Base-by-base conservation (phyloP, 306 rosid genomes). In the Ormosia semicastrata region DNA sequence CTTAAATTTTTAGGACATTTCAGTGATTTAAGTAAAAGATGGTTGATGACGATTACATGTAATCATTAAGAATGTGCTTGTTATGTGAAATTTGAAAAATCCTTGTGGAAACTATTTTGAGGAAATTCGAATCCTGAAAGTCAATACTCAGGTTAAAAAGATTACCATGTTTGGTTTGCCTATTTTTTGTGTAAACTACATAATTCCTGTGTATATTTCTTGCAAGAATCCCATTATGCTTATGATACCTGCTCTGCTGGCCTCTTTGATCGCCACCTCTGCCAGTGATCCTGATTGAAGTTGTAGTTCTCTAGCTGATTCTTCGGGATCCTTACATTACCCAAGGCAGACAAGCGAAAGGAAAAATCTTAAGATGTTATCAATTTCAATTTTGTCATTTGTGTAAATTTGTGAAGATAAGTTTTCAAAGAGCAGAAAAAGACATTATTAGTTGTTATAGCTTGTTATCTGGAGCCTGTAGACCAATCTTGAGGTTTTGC, bases 261-360 rank as follows among this genome's bases (percentile, higher is more conserved):
- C 18, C 73, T 75, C 50, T 67, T 59, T 65, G 53, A 54, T 68
- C 43, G 15, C 7, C 8, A 3, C 36, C 49, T 70, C 70, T 62
- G 46, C 59, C 13, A 2, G 30, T 74, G 46, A 71, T 46, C 49
- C 67, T 33, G 70, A 43, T 44, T 66, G 17, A 65, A 8, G 53
- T 54, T 33, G 33, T 68, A 40, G 71, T 60, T 63, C 58, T 75
- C 80, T 57, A 15, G 70, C 57, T 75, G 63, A n/a, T 50, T 34
- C 10, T 39, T 66, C 12, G 12, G 43, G 65, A 75, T 75, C 46
- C 12, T 75, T 75, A 43, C 2, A 14, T 74, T n/a, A 78, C 52
- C 15, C 40, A 13, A n/a, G 65, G 58, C 12, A 11, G 60, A 2
- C 43, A 47, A 5, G 56, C 8, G 24, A 32, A 64, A 32, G 60